A percentile compares a stretch with the other conserved stretches of the same genome.
Conservation (phyloP, 192 early-diverging fungal species). For the Chytriomyces hyalinus region DNA sequence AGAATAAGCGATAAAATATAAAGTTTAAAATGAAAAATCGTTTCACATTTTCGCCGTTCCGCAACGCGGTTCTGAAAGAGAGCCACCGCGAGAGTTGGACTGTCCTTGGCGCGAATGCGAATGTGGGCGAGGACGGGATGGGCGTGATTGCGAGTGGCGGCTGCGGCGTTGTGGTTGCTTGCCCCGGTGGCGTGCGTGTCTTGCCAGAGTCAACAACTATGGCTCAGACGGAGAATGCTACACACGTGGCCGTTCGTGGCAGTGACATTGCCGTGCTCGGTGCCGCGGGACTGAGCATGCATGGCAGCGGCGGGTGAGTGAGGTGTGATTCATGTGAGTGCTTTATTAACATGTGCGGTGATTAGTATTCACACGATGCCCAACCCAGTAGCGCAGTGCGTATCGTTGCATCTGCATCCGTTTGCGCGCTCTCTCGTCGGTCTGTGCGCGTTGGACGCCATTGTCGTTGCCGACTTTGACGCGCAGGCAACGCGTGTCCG, state of each 20-base stretch:
- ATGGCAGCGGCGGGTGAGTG: too few relatives aligned
- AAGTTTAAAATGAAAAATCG: neutral
- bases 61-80: constrained; percentile 24
- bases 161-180: neutral
- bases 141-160: neutral
- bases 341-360: too few relatives aligned
- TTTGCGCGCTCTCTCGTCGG: neutral
- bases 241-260: neutral
- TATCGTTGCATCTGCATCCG: neutral
- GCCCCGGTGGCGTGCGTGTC: neutral
- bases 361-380: neutral
- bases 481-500: neutral
- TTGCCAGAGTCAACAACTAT: neutral
- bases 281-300: neutral
- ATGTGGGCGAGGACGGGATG: neutral
- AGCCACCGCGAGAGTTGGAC: constrained; percentile 8
- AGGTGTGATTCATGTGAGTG: too few relatives aligned
- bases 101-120: neutral
- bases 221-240: neutral
- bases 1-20: neutral
- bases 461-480: neutral
- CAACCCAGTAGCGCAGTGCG: neutral
- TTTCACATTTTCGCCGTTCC: constrained; percentile 11
- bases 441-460: neutral
- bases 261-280: neutral